These are phyloP conservation scores for Biscogniauxia sp. DNA, from an alignment of 2,329 filamentous ascomycete genomes.

Conservation along the genomic window DNA sequence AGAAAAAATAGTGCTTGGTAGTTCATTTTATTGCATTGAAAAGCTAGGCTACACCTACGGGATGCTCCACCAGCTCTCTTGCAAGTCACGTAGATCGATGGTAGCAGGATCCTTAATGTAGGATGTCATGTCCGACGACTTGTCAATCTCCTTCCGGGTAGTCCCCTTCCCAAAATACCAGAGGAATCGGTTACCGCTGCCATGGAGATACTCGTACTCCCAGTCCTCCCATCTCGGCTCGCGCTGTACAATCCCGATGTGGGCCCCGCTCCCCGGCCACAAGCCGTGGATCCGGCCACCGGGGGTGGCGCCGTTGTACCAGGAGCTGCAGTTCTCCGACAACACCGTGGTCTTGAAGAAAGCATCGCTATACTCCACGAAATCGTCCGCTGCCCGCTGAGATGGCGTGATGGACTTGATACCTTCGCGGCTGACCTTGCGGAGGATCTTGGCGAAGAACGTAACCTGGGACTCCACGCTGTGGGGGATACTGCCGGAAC, in stretches of 20 bases:
- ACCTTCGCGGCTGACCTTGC: slow-evolving; percentile 64
- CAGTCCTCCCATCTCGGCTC: slow-evolving; percentile 58
- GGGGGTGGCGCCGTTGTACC: slow-evolving; percentile 67
- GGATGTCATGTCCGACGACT: slow-evolving; percentile 57
- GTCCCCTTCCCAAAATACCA: slow-evolving; percentile 69
- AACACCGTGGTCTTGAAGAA: slow-evolving; percentile 56
- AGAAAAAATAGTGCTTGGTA: too few relatives aligned
- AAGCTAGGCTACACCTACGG: background rate
- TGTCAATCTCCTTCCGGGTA: slow-evolving; percentile 56
- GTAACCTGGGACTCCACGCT: slow-evolving; percentile 64
- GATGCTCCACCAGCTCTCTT: slow-evolving; percentile 65
- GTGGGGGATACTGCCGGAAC: slow-evolving; percentile 66
- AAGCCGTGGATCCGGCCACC: slow-evolving; percentile 64
- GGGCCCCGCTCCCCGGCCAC: slow-evolving; percentile 67
- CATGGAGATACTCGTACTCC: slow-evolving; percentile 45
- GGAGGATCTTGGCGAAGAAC: slow-evolving; percentile 64
- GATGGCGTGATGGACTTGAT: slow-evolving; percentile 61
- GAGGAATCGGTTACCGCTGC: slow-evolving; percentile 50
- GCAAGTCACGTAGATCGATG: slow-evolving; percentile 59
- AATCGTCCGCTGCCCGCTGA: slow-evolving; percentile 61
- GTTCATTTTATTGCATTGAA: too few relatives aligned
- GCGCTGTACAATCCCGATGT: slow-evolving; percentile 56
- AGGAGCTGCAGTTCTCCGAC: slow-evolving; percentile 63
- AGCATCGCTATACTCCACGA: slow-evolving; percentile 55
- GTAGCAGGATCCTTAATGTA: slow-evolving; percentile 58